Conservation (phyloP, 352 stramenopile genomes). For the Pilasporangium apinafurcum region DNA sequence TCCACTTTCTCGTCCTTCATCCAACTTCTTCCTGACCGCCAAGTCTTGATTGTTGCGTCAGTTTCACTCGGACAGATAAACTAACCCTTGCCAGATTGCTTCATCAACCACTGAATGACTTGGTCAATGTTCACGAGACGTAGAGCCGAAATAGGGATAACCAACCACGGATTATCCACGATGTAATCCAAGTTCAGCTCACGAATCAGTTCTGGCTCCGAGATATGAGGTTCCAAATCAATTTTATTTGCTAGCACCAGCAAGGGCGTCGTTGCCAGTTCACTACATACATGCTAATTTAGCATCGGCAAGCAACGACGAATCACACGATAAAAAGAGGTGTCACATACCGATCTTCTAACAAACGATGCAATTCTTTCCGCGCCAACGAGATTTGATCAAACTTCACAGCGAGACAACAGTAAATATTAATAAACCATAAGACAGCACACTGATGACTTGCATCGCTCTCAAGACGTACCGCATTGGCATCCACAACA, state of each 20-base stretch:
- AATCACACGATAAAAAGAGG: neutral
- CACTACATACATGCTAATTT: constrained; percentile 19
- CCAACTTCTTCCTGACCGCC: too few relatives aligned
- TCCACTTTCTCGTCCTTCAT: constrained; percentile 13
- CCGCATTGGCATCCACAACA: constrained; percentile 96
- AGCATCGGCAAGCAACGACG: neutral
- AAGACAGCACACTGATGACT: neutral
- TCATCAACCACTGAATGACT: constrained; percentile 96
- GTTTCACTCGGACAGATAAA: too few relatives aligned
- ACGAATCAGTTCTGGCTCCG: constrained; percentile 86
- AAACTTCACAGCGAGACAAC: constrained; percentile 40
- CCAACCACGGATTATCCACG: constrained; percentile 97
- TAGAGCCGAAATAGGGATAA: constrained; percentile 96
- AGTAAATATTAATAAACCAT: neutral
- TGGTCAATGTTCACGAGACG: constrained; percentile 97
- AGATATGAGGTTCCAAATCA: constrained; percentile 93
- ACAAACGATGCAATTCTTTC: constrained; percentile 90
- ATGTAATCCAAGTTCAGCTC: constrained; percentile 99
- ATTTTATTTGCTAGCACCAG: constrained; percentile 99
- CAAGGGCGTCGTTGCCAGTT: constrained; percentile 89
- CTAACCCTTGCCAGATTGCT: constrained; percentile 90
- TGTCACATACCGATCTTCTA: constrained; percentile 91
- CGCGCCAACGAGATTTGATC: constrained; percentile 93
- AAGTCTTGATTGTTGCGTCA: too few relatives aligned
- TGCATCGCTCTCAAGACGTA: constrained; percentile 23